These are phyloP conservation scores for Trichophyton rubrum DNA, from an alignment of 2,329 filamentous ascomycete species.

Conservation along the genomic window DNA sequence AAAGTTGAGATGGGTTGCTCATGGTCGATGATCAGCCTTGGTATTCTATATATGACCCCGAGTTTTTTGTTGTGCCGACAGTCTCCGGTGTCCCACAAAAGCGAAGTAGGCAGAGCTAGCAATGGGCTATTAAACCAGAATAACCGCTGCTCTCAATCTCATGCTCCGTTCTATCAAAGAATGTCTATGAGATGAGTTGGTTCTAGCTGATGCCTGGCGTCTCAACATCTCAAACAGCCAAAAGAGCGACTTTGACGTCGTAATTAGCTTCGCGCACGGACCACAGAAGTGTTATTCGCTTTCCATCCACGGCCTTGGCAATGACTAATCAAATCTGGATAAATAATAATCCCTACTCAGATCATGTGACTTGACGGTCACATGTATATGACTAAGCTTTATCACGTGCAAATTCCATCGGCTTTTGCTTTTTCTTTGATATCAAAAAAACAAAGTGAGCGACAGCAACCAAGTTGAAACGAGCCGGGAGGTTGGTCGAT, in stretches of 20 bases:
- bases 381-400: not conserved
- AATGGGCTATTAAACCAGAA: not conserved
- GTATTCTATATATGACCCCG: not conserved
- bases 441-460: not conserved
- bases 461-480: not conserved
- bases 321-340: not conserved
- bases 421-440: not conserved
- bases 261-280: not conserved
- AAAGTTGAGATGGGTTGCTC: constrained; percentile 58
- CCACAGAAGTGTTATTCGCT: not conserved
- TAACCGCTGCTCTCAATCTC: not conserved
- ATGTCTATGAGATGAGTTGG: not conserved
- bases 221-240: not conserved
- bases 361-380: not conserved
- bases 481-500: no score
- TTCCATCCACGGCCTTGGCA: not conserved
- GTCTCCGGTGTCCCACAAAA: not conserved
- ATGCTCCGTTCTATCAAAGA: not conserved
- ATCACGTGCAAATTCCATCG: not conserved
- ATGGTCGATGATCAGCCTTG: constrained; percentile 19
- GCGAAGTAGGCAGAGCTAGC: not conserved
- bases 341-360: not conserved
- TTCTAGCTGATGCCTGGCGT: not conserved
- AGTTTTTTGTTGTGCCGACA: not conserved
- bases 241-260: not conserved